These are phyloP conservation scores for Juglanconis oblonga DNA, from an alignment of 2,329 filamentous ascomycete genomes.

Conservation along the genomic window DNA sequence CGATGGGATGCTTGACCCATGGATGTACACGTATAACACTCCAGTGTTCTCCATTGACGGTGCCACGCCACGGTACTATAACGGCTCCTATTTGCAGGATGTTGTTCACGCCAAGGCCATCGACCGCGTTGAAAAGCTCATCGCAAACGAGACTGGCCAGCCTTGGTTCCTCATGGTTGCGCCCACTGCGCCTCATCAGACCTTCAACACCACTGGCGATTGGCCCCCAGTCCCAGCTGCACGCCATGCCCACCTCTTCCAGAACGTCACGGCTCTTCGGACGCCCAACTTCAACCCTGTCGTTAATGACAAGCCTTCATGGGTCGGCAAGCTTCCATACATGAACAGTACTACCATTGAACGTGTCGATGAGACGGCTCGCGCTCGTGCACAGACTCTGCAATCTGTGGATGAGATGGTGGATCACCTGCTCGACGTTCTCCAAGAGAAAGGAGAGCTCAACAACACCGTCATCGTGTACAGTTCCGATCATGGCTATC, in stretches of 20 bases:
- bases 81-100: conserved; percentile 38
- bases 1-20: conserved; percentile 50
- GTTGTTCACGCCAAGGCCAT: conserved; percentile 36
- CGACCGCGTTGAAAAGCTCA: conserved; percentile 15
- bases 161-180: conserved; percentile 69
- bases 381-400: conserved; percentile 41
- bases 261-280: conserved; percentile 56
- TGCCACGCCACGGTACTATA: conserved; percentile 21
- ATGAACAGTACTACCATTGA: conserved; percentile 14
- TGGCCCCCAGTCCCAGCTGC: conserved; percentile 53
- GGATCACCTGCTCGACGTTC: conserved; percentile 31
- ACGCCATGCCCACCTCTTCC: conserved; percentile 62
- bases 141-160: conserved; percentile 12
- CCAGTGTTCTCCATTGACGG: conserved; percentile 26
- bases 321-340: conserved; percentile 16
- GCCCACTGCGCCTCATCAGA: conserved; percentile 65
- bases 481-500: conserved; percentile 17
- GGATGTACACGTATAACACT: conserved; percentile 63
- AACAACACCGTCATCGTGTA: conserved; percentile 18
- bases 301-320: conserved; percentile 35
- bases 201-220: conserved; percentile 33
- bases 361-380: conserved; percentile 36
- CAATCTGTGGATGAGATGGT: conserved; percentile 43
- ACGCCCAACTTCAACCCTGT: conserved; percentile 63
- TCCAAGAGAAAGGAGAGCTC: conserved; percentile 20